A percentile compares a stretch with the other conserved stretches of the same genome.
Conservation (phyloP, 208 protist genomes). For the Crithidia acanthocephali region DNA sequence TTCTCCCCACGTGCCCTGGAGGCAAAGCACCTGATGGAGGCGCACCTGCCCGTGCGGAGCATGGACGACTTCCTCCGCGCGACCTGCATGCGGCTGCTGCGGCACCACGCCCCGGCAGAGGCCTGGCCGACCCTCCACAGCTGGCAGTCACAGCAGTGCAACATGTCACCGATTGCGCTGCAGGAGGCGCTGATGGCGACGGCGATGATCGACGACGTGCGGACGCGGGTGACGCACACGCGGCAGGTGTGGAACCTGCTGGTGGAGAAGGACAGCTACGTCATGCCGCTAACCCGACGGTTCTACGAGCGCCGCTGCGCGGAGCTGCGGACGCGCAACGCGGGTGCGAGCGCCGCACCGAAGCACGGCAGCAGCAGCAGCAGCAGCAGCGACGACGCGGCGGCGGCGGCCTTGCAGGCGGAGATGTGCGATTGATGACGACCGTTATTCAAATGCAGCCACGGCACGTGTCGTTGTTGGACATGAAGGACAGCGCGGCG, state of each 20-base stretch:
- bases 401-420: background rate
- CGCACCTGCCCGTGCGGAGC: slow-evolving; percentile 32
- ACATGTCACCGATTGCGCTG: slow-evolving; percentile 78
- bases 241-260: slow-evolving; percentile 57
- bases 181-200: slow-evolving; percentile 86
- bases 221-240: slow-evolving; percentile 38
- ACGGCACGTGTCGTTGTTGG: slow-evolving; percentile 73
- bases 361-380: background rate
- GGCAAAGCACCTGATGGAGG: slow-evolving; percentile 67
- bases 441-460: slow-evolving; percentile 71
- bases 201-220: slow-evolving; percentile 39
- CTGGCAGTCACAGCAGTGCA: slow-evolving; percentile 43
- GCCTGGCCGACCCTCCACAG: slow-evolving; percentile 38
- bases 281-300: slow-evolving; percentile 87
- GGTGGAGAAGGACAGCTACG: slow-evolving; percentile 72
- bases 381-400: background rate
- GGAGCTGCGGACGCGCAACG: slow-evolving; percentile 32
- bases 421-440: slow-evolving; percentile 45
- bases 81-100: slow-evolving; percentile 77
- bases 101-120: slow-evolving; percentile 69
- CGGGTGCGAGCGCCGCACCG: background rate
- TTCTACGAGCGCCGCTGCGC: slow-evolving; percentile 49
- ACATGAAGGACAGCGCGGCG: slow-evolving; percentile 86
- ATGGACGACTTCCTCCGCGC: slow-evolving; percentile 91
- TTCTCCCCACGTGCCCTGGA: slow-evolving; percentile 73